These are phyloP conservation scores for Suhomyces prunicola DNA, from an alignment of 805 yeast species.

Conservation along the genomic window DNA sequence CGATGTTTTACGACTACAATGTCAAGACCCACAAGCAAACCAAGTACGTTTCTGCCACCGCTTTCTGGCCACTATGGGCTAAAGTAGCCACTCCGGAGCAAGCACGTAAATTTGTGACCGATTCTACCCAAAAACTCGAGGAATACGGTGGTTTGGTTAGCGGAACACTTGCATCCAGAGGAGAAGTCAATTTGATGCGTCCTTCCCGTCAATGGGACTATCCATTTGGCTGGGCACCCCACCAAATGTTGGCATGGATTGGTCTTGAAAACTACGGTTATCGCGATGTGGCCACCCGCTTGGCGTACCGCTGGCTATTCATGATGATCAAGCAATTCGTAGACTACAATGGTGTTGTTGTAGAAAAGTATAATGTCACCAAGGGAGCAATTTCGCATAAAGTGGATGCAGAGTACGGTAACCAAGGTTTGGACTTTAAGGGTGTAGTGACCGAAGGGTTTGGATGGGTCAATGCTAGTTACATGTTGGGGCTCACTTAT, in stretches of 20 bases:
- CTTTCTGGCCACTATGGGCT: slow-evolving; percentile 92
- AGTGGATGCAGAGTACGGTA: slow-evolving; percentile 95
- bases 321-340: slow-evolving; percentile 88
- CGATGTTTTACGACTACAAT: slow-evolving; percentile 83
- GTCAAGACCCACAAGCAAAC: slow-evolving; percentile 53
- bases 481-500: slow-evolving; percentile 64
- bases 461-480: slow-evolving; percentile 97
- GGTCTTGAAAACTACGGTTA: slow-evolving; percentile 77
- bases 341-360: slow-evolving; percentile 90
- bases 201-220: slow-evolving; percentile 98
- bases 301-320: slow-evolving; percentile 85
- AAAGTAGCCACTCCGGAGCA: slow-evolving; percentile 62
- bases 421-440: slow-evolving; percentile 88
- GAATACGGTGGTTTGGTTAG: slow-evolving; percentile 86
- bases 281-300: slow-evolving; percentile 58
- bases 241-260: slow-evolving; percentile 90
- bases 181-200: slow-evolving; percentile 61
- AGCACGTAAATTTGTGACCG: slow-evolving; percentile 58
- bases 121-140: slow-evolving; percentile 69
- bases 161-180: slow-evolving; percentile 73
- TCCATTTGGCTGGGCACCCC: slow-evolving; percentile 99
- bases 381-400: slow-evolving; percentile 79
- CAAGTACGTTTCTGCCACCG: slow-evolving; percentile 79
- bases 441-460: slow-evolving; percentile 96
- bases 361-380: slow-evolving; percentile 91